Base-by-base conservation (phyloP, 164 flowering plant species). In the Aristolochia contorta region DNA sequence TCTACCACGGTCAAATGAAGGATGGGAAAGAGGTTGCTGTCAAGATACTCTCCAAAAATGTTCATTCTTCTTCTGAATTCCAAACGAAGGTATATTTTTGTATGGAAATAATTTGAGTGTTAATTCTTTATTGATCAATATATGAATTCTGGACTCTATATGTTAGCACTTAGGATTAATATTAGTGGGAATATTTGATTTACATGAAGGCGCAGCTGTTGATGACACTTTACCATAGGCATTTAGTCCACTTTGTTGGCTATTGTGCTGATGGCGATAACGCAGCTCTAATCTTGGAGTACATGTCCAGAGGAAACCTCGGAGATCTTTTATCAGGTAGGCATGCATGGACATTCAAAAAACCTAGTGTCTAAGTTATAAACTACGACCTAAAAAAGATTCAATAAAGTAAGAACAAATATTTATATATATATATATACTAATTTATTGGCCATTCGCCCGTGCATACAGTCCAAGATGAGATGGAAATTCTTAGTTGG, bases 131-230 rank as follows among this genome's bases (percentile, higher is more conserved):
- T n/a, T 45, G 15, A 47, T 47, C 18, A n/a, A 2, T 47, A n/a
- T 15, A 47, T 47, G 49, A n/a, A n/a, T n/a, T n/a, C 49, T 47
- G 49, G 18, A 13, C 49, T 47, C 14, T 9, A n/a, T 47, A 47
- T 47, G 2, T 47, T n/a, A n/a, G n/a, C n/a, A n/a, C n/a, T n/a
- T n/a, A n/a, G n/a, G n/a, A n/a, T n/a, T n/a, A n/a, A n/a, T n/a
- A n/a, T n/a, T n/a, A n/a, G n/a, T n/a, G n/a, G n/a, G 49, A 9
- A 2, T 15, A 15, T 47, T n/a, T n/a, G 18, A 47, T 47, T n/a
- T n/a, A n/a, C n/a, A n/a, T n/a, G n/a, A n/a, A n/a, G 61, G 61
- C 47, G 6, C 23, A 58, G 49, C 61, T 58, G 13, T 16, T 58
- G 20, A 6, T 58, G 47, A 43, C 21, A 58, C 24, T 43, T 43